Evolutionary conservation across 176 grass and related monocot species (phyloP).

Genomic region (Eragrostis curvula): DNA sequence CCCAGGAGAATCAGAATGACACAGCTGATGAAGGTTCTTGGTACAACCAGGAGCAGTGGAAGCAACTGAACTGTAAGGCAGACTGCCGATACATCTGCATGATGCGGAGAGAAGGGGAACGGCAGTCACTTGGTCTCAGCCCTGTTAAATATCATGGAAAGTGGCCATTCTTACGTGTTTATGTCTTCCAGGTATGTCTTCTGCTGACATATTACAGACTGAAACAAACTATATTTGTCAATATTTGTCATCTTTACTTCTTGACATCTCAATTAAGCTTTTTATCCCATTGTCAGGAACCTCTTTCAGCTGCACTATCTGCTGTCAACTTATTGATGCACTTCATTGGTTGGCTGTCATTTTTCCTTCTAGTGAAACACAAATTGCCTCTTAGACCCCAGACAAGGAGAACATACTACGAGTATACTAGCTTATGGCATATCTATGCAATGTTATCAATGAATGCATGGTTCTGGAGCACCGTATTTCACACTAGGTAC

Average conservation of each 20-base stretch:
- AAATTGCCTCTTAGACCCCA: conserved; percentile 78
- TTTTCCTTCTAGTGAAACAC: conserved; percentile 69
- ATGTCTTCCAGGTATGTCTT: conserved; percentile 75
- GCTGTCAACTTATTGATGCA: conserved; percentile 76
- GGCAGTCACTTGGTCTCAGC: conserved; percentile 59
- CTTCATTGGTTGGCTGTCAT: conserved; percentile 79
- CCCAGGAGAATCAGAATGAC: conserved; percentile 43
- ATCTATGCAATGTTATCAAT: conserved; percentile 92
- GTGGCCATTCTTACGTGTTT: conserved; percentile 79
- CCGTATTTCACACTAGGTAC: conserved; percentile 90
- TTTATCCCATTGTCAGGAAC: conserved; percentile 57
- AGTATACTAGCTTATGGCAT: conserved; percentile 93
- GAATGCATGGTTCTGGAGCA: conserved; percentile 98
- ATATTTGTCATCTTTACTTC: neutral
- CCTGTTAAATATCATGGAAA: conserved; percentile 94
- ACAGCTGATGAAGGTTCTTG: conserved; percentile 54
- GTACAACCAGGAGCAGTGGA: conserved; percentile 80
- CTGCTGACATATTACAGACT: conserved; percentile 14
- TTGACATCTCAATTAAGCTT: conserved; percentile 20
- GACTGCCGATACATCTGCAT: conserved; percentile 91
- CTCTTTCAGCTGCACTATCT: conserved; percentile 74
- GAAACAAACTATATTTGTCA: neutral
- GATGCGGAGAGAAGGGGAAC: conserved; percentile 78
- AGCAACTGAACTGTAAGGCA: conserved; percentile 70
- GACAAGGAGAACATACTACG: conserved; percentile 72